Evolutionary conservation across 2,329 filamentous ascomycete genomes (phyloP), one percentile per base, ranked within the genome.

Genomic region (Colletotrichum sansevieriae): DNA sequence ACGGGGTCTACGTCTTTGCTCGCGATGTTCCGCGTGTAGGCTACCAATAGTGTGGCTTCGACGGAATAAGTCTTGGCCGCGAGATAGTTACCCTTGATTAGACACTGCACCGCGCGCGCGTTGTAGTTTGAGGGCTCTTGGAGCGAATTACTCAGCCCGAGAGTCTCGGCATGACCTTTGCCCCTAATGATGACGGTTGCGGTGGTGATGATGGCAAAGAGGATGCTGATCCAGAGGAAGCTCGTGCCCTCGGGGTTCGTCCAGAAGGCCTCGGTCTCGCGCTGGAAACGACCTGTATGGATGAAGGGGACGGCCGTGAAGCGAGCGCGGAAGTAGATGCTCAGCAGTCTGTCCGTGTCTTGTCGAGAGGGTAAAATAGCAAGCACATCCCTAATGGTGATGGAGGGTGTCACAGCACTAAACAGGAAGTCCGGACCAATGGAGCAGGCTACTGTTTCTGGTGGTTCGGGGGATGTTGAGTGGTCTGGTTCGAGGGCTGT

Each of bases 201-300:
- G 4, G 79, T 78, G 68, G 78, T 78, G 44, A 87, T 71, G 54
- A 85, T 79, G 6, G 83, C 85, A 66, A 84, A 83, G 55, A 87
- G 76, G 44, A 84, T 82, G 71, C 84, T 85, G 51, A 85, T 76
- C 85, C 85, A 87, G 29, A 86, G 76, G 12, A 84, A 74, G 68
- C 79, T 81, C 3, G 80, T 76, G 0, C 76, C 75, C 4, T 75
- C 71, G 1, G 83, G 81, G 3, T 78, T 73, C 29, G 72, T 71
- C 84, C 84, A 86, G 70, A 87, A 85, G 4, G 77, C 77, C 46
- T 83, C 80, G 71, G 85, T 86, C 44, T 82, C 79, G 3, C 83
- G 78, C 71, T 83, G 80, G 63, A 87, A 87, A 72, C 85, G 79
- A 35, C 75, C 76, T 2, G 75, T 73, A 66, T 84, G 82, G 25